Base-by-base conservation (phyloP, 306 rosid species). In the Prunus mira region DNA sequence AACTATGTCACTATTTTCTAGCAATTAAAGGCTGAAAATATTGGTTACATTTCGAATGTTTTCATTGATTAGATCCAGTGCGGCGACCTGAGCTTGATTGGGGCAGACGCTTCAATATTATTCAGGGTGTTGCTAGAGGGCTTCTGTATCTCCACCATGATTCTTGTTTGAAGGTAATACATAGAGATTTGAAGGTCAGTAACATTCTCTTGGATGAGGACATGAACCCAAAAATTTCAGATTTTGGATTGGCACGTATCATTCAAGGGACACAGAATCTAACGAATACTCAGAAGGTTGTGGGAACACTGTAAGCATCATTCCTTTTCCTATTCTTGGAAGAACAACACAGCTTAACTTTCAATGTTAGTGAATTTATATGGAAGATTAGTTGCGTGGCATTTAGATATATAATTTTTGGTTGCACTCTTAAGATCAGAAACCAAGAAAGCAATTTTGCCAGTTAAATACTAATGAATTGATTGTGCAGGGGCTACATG, bases 211-310 rank as follows among this genome's bases (percentile, higher is more conserved):
- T 81, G 49, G 74, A 81, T 24, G 78, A 55, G 58, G 47, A 77
- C 9, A 84, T 84, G 82, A 84, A 84, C 6, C 57, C 84, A 6
- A 84, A 84, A 69, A 80, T 84, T 19, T 84, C 75, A 4, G 82
- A 82, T 76, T 85, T 82, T 64, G 86, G 88, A 50, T 34, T 82
- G 82, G 75, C 88, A 46, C 62, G 73, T 11, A 66, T 72, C 0
- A 41, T 85, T 8, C 22, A 72, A 63, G 80, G 72, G 1, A 28
- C 80, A 2, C 8, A 68, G 0, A 12, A 43, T 62, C 13, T 0
- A 25, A 2, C 19, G 25, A 83, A 71, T 9, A 83, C 83, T 2
- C 25, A 20, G 9, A 60, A 69, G 20, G n/a, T 83, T 47, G 81
- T 83, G 8, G 86, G 86, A 24, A 83, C 86, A 70, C 51, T 19